Percentiles rank a stretch among this genome's conserved stretches.
Evolutionary conservation across 2,329 filamentous ascomycete species (phyloP).

Genomic region (Talaromyces sp.): DNA sequence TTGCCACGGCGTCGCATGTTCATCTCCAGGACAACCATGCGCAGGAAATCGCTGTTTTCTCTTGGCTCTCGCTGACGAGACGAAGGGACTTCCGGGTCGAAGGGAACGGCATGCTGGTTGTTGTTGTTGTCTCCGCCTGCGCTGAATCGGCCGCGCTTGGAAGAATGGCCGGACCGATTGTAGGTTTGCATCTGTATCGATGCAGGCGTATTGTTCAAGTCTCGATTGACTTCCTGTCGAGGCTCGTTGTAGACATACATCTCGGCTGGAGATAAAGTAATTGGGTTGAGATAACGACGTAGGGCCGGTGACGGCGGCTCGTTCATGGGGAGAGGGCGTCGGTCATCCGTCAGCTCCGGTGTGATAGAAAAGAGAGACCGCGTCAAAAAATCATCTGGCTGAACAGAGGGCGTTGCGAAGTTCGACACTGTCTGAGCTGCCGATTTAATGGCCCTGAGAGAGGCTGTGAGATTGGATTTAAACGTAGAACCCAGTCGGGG

Average conservation of each 20-base stretch:
- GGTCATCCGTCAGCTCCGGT: conserved; percentile 54
- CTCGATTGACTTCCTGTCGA: conserved; percentile 26
- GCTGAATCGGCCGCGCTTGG: conserved; percentile 24
- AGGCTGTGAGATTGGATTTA: conserved; percentile 60
- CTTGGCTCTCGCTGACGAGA: conserved; percentile 56
- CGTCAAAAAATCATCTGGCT: conserved; percentile 55
- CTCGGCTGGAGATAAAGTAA: conserved; percentile 40
- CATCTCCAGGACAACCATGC: conserved; percentile 61
- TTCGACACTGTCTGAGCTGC: conserved; percentile 57
- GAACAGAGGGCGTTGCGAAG: conserved; percentile 47
- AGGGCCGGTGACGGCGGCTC: conserved; percentile 52
- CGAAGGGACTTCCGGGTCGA: conserved; percentile 32
- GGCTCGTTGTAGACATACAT: conserved; percentile 39
- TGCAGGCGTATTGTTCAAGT: conserved; percentile 36
- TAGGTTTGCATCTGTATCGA: conserved; percentile 62
- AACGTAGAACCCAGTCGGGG: conserved; percentile 46
- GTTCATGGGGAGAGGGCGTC: conserved; percentile 50
- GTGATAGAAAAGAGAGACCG: conserved; percentile 52
- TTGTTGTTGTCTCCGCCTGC: conserved; percentile 38
- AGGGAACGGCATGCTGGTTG: conserved; percentile 28
- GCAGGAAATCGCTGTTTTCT: conserved; percentile 59
- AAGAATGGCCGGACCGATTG: conserved; percentile 28
- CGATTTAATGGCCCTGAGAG: conserved; percentile 55
- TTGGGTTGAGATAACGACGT: conserved; percentile 56
- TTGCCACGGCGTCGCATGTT: conserved; percentile 61